Conservation (phyloP, 176 grass and related monocot species). For the Carex myosuroides region DNA sequence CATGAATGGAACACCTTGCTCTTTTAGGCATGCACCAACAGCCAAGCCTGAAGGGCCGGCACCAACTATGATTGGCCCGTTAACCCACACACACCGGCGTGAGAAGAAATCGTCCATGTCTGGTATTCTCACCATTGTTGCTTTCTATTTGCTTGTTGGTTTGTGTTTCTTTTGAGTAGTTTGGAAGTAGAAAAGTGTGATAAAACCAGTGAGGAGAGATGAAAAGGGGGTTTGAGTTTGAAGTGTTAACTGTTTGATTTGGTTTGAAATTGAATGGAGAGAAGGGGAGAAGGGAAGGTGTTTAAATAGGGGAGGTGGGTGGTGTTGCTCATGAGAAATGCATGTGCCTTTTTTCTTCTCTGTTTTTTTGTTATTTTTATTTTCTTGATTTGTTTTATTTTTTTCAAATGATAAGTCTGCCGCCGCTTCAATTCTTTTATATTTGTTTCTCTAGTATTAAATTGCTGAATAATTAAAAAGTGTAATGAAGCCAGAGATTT, state of each 20-base stretch:
- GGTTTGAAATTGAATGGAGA: conserved; percentile 26
- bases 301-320: conserved; percentile 44
- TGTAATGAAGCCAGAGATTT: not conserved
- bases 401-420: conserved; percentile 17
- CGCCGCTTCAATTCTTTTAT: conserved; percentile 13
- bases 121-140: conserved; percentile 28
- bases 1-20: conserved; percentile 63
- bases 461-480: not conserved
- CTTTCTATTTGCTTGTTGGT: not conserved
- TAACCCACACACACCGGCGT: conserved; percentile 41
- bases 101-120: conserved; percentile 43
- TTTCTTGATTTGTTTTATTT: not conserved
- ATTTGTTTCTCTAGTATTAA: not conserved
- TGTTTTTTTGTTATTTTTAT: not conserved
- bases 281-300: conserved; percentile 3
- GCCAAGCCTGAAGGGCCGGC: conserved; percentile 62
- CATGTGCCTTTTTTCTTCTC: conserved; percentile 20
- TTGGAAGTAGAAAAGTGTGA: conserved; percentile 17
- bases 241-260: conserved; percentile 7
- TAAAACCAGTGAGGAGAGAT: not conserved
- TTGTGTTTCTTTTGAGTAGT: conserved; percentile 1
- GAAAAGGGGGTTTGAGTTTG: not conserved
- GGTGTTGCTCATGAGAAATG: conserved; percentile 11
- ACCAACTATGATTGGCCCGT: conserved; percentile 76
- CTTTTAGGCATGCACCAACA: conserved; percentile 48